Conservation (phyloP, 1,139 yeast genomes). For the Protomyces inundatus region DNA sequence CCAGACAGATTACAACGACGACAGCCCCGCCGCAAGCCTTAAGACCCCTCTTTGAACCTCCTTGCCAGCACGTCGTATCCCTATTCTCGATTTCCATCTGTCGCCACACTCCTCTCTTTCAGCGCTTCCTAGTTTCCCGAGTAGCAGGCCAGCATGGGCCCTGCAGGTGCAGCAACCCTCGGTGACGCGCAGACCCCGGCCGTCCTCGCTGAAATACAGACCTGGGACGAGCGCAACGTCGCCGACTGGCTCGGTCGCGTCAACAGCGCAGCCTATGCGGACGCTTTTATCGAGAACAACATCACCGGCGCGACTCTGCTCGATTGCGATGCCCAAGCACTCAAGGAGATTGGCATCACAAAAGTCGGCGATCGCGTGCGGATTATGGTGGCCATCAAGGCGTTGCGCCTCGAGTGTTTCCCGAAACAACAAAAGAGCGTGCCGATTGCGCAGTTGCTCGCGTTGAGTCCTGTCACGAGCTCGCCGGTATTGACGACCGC, state of each 20-base stretch:
- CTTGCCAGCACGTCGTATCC: no score
- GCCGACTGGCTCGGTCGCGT: conserved; percentile 41
- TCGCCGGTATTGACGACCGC: not conserved
- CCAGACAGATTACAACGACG: no score
- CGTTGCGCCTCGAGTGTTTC: conserved; percentile 34
- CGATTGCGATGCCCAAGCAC: conserved; percentile 61
- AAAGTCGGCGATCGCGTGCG: conserved; percentile 79
- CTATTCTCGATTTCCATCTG: no score
- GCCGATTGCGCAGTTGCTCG: conserved; percentile 17
- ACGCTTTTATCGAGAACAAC: conserved; percentile 43
- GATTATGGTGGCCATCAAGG: conserved; percentile 49
- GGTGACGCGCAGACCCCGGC: not conserved
- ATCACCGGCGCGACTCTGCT: conserved; percentile 57
- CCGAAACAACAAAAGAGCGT: not conserved
- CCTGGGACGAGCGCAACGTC: conserved; percentile 38
- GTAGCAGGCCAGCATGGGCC: not conserved
- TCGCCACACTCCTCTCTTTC: no score
- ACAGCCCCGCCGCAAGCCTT: no score
- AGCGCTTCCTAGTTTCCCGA: no score
- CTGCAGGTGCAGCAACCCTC: not conserved
- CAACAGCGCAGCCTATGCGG: conserved; percentile 38
- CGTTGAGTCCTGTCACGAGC: conserved; percentile 13
- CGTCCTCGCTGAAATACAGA: conserved; percentile 18
- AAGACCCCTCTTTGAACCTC: no score
- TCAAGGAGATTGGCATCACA: conserved; percentile 67